Evolutionary conservation across 202 grass and related monocot genomes (phyloP).

Genomic region (Panicum hallii): DNA sequence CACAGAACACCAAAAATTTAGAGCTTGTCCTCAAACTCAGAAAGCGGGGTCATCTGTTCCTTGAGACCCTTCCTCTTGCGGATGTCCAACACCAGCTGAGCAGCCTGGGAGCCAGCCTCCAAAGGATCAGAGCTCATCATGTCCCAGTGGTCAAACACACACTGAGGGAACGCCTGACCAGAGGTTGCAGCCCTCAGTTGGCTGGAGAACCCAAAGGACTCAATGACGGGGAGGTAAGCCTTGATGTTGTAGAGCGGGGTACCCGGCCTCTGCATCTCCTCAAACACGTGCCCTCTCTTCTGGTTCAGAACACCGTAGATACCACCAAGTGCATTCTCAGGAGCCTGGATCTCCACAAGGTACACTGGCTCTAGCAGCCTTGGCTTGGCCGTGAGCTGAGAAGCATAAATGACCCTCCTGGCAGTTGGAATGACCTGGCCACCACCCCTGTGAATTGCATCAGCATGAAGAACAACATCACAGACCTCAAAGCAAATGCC

Average conservation of each 20-base stretch:
- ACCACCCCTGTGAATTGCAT: slow-evolving; percentile 79
- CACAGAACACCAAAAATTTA: slow-evolving; percentile 28
- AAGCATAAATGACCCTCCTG: slow-evolving; percentile 70
- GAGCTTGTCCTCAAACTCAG: slow-evolving; percentile 73
- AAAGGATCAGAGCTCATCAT: slow-evolving; percentile 66
- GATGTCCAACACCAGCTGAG: slow-evolving; percentile 52
- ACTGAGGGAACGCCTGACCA: slow-evolving; percentile 73
- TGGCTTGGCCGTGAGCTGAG: slow-evolving; percentile 71
- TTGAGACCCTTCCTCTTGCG: slow-evolving; percentile 79
- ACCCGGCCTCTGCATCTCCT: slow-evolving; percentile 79
- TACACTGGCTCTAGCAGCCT: slow-evolving; percentile 75
- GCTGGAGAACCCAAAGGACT: slow-evolving; percentile 69
- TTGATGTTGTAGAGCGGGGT: slow-evolving; percentile 84
- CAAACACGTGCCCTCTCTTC: slow-evolving; percentile 79
- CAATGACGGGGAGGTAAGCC: slow-evolving; percentile 72
- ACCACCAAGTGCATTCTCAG: slow-evolving; percentile 75
- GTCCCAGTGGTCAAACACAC: slow-evolving; percentile 81
- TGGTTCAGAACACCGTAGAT: slow-evolving; percentile 81
- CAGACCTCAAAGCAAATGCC: slow-evolving; percentile 79
- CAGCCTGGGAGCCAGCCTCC: slow-evolving; percentile 59
- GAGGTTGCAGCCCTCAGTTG: slow-evolving; percentile 65
- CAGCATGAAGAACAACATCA: slow-evolving; percentile 68
- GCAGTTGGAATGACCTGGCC: slow-evolving; percentile 76
- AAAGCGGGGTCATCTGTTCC: slow-evolving; percentile 74
- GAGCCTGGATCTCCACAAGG: slow-evolving; percentile 77